These are phyloP conservation scores for Coriolopsis trogii DNA, from an alignment of 1,284 basidiomycete species.

Conservation along the genomic window DNA sequence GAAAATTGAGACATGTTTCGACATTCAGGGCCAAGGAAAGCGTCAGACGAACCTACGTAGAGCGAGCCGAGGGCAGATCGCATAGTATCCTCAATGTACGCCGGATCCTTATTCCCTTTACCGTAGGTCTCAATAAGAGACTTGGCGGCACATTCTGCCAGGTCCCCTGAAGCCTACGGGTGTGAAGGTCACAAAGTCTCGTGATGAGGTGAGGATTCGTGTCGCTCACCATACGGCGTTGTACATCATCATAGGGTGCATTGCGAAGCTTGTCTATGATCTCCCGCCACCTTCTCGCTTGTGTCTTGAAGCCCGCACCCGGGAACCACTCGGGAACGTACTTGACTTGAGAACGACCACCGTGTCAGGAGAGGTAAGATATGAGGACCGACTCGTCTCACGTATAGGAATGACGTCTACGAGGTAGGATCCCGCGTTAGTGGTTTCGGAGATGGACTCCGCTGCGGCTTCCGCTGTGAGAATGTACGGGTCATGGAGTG, in stretches of 20 bases:
- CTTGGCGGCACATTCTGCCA: conserved; percentile 12
- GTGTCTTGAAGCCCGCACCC: conserved; percentile 29
- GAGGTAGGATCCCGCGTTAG: conserved; percentile 24
- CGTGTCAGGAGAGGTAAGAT: neutral
- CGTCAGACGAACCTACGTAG: conserved; percentile 16
- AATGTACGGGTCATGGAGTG: conserved; percentile 28
- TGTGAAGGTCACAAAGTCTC: no score
- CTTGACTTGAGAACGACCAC: conserved; percentile 7
- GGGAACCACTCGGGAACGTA: conserved; percentile 33
- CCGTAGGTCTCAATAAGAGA: conserved; percentile 12
- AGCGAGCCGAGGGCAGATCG: conserved; percentile 15
- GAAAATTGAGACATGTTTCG: neutral
- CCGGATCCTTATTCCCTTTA: conserved; percentile 1
- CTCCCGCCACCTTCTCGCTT: conserved; percentile 22
- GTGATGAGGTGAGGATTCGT: neutral
- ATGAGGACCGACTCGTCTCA: no score
- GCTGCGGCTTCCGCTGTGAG: conserved; percentile 28
- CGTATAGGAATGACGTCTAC: conserved; percentile 31
- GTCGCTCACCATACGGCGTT: conserved; percentile 19
- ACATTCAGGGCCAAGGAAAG: neutral
- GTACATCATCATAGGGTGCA: conserved; percentile 19
- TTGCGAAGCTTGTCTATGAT: conserved; percentile 18
- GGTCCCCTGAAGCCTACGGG: conserved; percentile 4
- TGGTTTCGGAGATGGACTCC: conserved; percentile 16
- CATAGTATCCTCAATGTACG: conserved; percentile 12